Evolutionary conservation across 2,329 filamentous ascomycete species (phyloP).

Genomic region (Colletotrichum sp.): DNA sequence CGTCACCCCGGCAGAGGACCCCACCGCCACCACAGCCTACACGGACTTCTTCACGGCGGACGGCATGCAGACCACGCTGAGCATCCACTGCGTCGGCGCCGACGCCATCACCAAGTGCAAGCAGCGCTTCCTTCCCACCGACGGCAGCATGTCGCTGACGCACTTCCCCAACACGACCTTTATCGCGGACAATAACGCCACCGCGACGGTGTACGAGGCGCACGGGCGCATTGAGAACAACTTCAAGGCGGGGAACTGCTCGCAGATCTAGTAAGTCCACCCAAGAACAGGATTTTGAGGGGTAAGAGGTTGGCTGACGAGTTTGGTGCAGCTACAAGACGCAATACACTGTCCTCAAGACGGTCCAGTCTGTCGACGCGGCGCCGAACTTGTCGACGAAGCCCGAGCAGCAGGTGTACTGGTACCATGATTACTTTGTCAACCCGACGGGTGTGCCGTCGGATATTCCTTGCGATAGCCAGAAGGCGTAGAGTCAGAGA

Average conservation of each 20-base stretch:
- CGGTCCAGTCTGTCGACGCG: background rate
- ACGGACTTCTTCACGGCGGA: conserved; percentile 13
- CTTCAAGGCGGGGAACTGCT: conserved; percentile 14
- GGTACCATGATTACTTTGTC: conserved; percentile 16
- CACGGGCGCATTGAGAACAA: conserved; percentile 10
- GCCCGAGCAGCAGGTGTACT: conserved; percentile 12
- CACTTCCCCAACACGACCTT: conserved; percentile 16
- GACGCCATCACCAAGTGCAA: conserved; percentile 12
- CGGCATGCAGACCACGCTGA: conserved; percentile 17
- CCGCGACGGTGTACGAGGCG: conserved; percentile 7
- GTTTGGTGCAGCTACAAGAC: conserved; percentile 6
- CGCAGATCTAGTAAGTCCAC: conserved; percentile 9
- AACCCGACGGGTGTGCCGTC: conserved; percentile 9
- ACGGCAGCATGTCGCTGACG: conserved; percentile 15
- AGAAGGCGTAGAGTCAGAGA: background rate
- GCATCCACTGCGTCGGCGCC: conserved; percentile 13
- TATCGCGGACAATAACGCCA: background rate
- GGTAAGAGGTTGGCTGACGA: background rate
- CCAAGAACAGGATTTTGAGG: fast-evolving
- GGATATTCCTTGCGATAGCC: conserved; percentile 9
- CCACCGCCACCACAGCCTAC: conserved; percentile 12
- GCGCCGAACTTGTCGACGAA: conserved; percentile 2
- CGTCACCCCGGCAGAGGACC: conserved; percentile 7
- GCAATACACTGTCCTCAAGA: conserved; percentile 12
- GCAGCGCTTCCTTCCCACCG: conserved; percentile 1